Evolutionary conservation across 1,284 basidiomycete species (phyloP), one percentile per base, ranked within the genome.

Genomic region (Ceratobasidium sp.): DNA sequence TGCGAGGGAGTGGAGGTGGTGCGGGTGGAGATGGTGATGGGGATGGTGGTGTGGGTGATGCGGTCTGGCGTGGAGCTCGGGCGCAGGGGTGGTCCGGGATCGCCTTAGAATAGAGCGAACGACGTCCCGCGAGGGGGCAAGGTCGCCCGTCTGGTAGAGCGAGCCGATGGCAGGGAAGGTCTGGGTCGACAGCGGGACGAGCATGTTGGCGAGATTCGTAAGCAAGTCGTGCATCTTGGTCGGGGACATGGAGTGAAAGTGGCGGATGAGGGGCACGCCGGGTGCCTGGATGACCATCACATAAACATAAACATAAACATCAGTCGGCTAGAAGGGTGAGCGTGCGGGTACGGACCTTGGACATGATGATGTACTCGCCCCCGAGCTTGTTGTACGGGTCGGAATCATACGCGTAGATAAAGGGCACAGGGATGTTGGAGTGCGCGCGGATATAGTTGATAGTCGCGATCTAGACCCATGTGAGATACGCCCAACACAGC

Each of bases 331-430:
- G 22, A 33, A 50, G 63, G 27, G 47, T 5, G n/a, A 24, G 63
- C 19, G 41, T n/a, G 47, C 15, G n/a, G 45, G 17, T 36, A 82
- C 86, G 31, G 77, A 91, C 93, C 88, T 91, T 93, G 73, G 90
- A 91, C 93, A 94, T 93, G 78, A 94, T 81, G 77, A 94, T 93
- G 78, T 90, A 94, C 81, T 94, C 93, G 24, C 91, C 91, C 0
- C 93, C 93, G 29, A 94, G 85, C 15, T 91, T 88, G 80, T 94
- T 94, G 81, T 89, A 93, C 6, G 92, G 93, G 79, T 93, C 93
- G 0, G 92, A 86, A 78, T 94, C 91, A 81, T 92, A 91, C 80
- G 89, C 87, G 76, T 90, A 91, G 7, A 94, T 88, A 24, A 83
- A 85, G 0, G 93, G 92, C 5, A 94, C 90, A 0, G 93, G 92